Percentiles rank a stretch among this genome's conserved stretches.
Evolutionary conservation across 129 eudicot species (phyloP).

Genomic region (Erigeron canadensis): DNA sequence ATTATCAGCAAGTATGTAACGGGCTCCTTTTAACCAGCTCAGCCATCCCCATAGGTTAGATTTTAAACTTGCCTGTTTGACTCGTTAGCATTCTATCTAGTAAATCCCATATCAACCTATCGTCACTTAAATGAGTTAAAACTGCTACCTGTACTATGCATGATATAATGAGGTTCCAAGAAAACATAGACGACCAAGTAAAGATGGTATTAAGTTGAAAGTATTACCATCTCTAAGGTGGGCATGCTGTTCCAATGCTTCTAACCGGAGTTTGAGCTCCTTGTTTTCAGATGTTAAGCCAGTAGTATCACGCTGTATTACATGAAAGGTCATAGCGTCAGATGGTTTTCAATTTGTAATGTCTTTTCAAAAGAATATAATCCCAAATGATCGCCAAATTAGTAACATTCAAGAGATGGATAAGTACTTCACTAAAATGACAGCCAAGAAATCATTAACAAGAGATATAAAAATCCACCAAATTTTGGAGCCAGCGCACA

Average conservation of each 20-base stretch:
- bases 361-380: not conserved
- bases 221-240: slow-evolving; percentile 84
- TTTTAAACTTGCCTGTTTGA: no score
- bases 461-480: not conserved
- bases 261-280: slow-evolving; percentile 78
- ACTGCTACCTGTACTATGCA: not conserved
- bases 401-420: not conserved
- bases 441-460: not conserved
- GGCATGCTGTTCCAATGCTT: slow-evolving; percentile 92
- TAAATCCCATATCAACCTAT: not conserved
- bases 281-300: slow-evolving; percentile 84
- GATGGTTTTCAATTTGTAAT: not conserved
- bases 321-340: slow-evolving; percentile 11
- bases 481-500: not conserved
- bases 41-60: no score
- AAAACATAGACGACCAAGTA: not conserved
- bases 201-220: not conserved
- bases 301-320: slow-evolving; percentile 68
- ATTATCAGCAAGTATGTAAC: no score
- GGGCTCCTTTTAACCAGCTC: no score
- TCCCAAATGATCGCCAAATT: not conserved
- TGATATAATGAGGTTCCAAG: not conserved
- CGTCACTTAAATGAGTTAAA: not conserved
- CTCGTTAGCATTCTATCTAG: no score
- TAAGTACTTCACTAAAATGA: not conserved